Conservation (phyloP, 305 asterid species). For the Striga hermonthica region DNA sequence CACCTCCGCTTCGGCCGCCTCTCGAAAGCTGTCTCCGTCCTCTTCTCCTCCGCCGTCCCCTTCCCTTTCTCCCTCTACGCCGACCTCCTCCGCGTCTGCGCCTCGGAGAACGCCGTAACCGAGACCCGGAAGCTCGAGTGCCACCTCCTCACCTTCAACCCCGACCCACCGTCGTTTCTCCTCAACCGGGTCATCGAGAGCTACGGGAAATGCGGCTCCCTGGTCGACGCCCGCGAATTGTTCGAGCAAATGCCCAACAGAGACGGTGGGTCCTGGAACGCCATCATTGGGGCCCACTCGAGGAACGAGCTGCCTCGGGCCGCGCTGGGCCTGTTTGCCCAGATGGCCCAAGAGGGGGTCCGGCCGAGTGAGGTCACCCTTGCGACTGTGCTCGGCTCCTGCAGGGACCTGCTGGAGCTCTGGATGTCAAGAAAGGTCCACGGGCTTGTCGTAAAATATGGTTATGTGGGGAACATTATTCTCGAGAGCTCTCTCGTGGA, state of each 20-base stretch:
- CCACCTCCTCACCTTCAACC: constrained; percentile 47
- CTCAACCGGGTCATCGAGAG: constrained; percentile 72
- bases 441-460: constrained; percentile 56
- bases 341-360: constrained; percentile 56
- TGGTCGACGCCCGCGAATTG: constrained; percentile 58
- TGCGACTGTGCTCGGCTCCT: constrained; percentile 58
- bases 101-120: constrained; percentile 44
- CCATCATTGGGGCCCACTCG: constrained; percentile 60
- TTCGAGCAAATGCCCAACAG: constrained; percentile 73
- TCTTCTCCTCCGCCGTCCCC: constrained; percentile 48
- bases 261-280: constrained; percentile 85
- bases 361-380: constrained; percentile 67
- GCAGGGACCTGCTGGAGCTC: constrained; percentile 47
- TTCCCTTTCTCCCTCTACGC: constrained; percentile 55
- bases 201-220: constrained; percentile 54
- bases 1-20: constrained; percentile 53
- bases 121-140: constrained; percentile 68
- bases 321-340: constrained; percentile 43
- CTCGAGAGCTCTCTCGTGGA: constrained; percentile 73
- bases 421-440: constrained; percentile 63
- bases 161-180: constrained; percentile 61
- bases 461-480: constrained; percentile 63
- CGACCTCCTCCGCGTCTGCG: constrained; percentile 56
- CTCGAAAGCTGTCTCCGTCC: constrained; percentile 54
- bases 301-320: constrained; percentile 40